Evolutionary conservation across 2,329 filamentous ascomycete genomes (phyloP), one percentile per base, ranked within the genome.

Genomic region (Neofusicoccum cordaticola): DNA sequence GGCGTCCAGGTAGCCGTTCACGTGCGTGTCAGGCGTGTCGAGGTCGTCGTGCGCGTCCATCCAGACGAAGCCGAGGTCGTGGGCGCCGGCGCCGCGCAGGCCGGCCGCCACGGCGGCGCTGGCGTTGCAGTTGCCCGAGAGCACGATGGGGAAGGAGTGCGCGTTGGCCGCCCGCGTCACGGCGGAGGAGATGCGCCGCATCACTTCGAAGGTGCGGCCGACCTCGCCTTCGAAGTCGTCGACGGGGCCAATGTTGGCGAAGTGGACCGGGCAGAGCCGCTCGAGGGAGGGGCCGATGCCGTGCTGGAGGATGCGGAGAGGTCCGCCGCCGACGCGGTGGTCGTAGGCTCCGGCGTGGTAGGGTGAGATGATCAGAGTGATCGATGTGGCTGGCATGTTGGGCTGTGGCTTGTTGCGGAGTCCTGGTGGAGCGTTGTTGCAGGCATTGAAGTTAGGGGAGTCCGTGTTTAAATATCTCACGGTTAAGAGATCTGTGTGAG

Each of bases 21-120:
- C 67, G 4, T 76, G 71, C 31, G 74, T 74, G 22, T 73, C 72
- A 0, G 77, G 76, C 0, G 72, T 75, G 50, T 78, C 74, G 53
- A 78, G 73, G 63, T 81, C 79, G 58, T 80, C 78, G 51, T 81
- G 79, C 2, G 78, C 79, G 52, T 81, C 79, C 56, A 82, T 80
- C 70, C 78, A 81, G 11, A 81, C 68, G 44, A 75, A 79, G 0
- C 68, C 69, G 1, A 78, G 68, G 35, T 47, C 22, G 3, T 42
- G 17, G 11, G 12, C 17, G 7, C n/a, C 9, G 2, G 22, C 15
- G 7, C n/a, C 34, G 0, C 64, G 27, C 4, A 80, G 62, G 0
- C 79, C 79, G 3, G 77, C 78, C 0, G 74, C 75, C 0, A 75
- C 75, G 2, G 74, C 78, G 0, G 74, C 75, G 31, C 70, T 75